phyloP scores from a whole-genome alignment of 1,284 basidiomycete species.

The Microbotryum violaceum region DNA sequence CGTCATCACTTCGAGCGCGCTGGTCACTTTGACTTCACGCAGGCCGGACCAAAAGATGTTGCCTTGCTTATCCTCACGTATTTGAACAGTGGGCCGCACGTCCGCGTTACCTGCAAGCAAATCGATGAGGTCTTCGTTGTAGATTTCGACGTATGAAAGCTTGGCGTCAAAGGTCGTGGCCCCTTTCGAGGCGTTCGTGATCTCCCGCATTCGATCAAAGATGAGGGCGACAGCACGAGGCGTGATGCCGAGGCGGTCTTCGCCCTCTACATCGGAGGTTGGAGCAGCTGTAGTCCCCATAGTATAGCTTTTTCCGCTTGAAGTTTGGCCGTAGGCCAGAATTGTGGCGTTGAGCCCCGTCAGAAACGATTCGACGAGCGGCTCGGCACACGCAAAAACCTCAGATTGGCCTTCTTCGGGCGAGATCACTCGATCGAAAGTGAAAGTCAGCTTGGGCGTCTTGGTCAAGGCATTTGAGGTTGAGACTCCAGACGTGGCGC shows the following conservation, averaged over 20 bases:
- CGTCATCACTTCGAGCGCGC: constrained; percentile 82
- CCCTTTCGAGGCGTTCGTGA: constrained; percentile 70
- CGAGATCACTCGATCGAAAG: constrained; percentile 86
- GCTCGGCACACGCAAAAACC: constrained; percentile 76
- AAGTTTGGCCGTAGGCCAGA: constrained; percentile 95
- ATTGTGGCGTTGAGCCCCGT: constrained; percentile 98
- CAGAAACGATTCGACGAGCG: constrained; percentile 80
- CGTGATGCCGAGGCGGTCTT: constrained; percentile 64
- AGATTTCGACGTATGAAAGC: constrained; percentile 90
- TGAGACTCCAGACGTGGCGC: constrained; percentile 50
- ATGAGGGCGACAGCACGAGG: constrained; percentile 89
- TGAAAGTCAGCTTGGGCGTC: constrained; percentile 68
- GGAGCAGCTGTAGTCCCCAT: constrained; percentile 66
- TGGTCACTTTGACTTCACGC: constrained; percentile 78
- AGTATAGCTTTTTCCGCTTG: constrained; percentile 92
- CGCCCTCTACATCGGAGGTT: constrained; percentile 60
- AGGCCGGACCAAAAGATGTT: constrained; percentile 96
- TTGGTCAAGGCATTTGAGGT: constrained; percentile 20
- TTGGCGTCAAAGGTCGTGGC: constrained; percentile 50
- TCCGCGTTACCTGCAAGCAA: constrained; percentile 60
- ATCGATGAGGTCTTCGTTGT: constrained; percentile 65
- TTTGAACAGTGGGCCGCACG: constrained; percentile 74
- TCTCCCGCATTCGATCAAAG: constrained; percentile 66
- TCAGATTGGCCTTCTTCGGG: constrained; percentile 74
- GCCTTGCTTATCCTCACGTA: constrained; percentile 92